Percentiles rank a stretch among this genome's conserved stretches.
phyloP scores from a whole-genome alignment of 352 stramenopile genomes.

The Globisporangium irregulare region DNA sequence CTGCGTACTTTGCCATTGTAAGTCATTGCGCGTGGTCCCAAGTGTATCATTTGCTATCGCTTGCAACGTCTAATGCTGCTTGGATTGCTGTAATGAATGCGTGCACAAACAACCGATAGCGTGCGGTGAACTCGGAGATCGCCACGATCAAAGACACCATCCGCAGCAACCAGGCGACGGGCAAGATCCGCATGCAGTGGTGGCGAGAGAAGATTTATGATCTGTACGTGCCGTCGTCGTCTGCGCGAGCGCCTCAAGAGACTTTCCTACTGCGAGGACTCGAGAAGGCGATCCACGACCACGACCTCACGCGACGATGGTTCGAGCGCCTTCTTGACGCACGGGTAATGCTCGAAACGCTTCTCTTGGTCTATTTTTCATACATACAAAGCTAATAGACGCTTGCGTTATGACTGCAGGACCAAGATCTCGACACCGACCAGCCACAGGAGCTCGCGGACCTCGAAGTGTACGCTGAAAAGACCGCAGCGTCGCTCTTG shows the following conservation, averaged over 20 bases:
- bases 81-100: background rate
- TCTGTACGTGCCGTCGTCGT: constrained; percentile 40
- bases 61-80: background rate
- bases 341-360: constrained; percentile 26
- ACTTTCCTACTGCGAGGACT: constrained; percentile 75
- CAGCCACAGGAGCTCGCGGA: constrained; percentile 67
- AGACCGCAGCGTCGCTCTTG: constrained; percentile 86
- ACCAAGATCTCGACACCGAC: constrained; percentile 84
- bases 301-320: constrained; percentile 85
- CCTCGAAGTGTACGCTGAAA: constrained; percentile 84
- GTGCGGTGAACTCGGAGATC: constrained; percentile 89
- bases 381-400: background rate
- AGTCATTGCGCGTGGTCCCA: background rate
- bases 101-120: constrained; percentile 27
- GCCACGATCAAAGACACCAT: constrained; percentile 88
- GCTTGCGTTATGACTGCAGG: constrained; percentile 18
- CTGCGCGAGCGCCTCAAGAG: constrained; percentile 24
- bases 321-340: constrained; percentile 91
- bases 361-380: background rate
- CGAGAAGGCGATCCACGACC: constrained; percentile 54
- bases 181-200: constrained; percentile 92
- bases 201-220: constrained; percentile 85
- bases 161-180: constrained; percentile 78
- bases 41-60: background rate
- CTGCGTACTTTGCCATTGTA: constrained; percentile 83